A percentile compares a stretch with the other conserved stretches of the same genome.
Conservation (phyloP, 179 eudicot species). For the Silene vulgaris region DNA sequence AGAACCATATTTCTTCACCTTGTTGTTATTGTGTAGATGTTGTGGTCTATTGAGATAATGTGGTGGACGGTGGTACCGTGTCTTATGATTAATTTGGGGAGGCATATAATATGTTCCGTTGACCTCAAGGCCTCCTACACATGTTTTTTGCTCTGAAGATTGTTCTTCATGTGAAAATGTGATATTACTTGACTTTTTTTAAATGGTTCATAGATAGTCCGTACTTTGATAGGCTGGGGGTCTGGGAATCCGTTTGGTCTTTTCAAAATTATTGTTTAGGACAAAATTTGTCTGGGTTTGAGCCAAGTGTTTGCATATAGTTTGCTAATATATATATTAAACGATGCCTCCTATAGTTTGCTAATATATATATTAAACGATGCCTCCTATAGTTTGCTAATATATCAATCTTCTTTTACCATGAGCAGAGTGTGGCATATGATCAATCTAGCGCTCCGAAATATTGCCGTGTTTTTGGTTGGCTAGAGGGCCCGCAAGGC, state of each 20-base stretch:
- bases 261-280: not conserved
- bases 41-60: not conserved
- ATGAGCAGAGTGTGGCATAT: constrained; percentile 73
- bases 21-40: not conserved
- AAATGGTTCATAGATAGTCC: no score
- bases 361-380: constrained; percentile 6
- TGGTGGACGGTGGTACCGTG: not conserved
- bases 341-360: not conserved
- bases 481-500: constrained; percentile 41
- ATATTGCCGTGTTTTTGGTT: constrained; percentile 33
- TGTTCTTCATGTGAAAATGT: no score
- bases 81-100: not conserved
- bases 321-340: no score
- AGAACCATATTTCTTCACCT: not conserved
- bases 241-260: not conserved
- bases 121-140: not conserved
- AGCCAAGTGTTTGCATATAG: not conserved
- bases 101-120: not conserved
- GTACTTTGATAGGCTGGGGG: not conserved
- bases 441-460: constrained; percentile 87
- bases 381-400: constrained; percentile 6
- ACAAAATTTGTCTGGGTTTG: not conserved
- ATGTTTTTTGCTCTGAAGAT: not conserved
- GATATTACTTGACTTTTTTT: no score
- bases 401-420: not conserved